Conservation (phyloP, 164 flowering plant species). For the Malania oleifera region DNA sequence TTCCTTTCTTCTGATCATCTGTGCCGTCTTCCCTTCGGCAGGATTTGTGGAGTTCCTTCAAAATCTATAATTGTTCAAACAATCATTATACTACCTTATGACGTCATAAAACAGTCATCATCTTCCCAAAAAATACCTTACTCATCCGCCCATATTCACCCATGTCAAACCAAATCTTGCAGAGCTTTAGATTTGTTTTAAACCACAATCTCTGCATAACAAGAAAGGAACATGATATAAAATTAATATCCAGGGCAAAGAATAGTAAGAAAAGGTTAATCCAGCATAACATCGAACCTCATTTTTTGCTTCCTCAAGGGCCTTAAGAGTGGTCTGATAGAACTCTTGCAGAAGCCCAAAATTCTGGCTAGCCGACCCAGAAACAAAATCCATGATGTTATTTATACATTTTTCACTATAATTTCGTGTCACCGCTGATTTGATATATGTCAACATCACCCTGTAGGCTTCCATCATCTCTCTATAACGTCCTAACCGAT, state of each 20-base stretch:
- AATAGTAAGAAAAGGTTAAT: background rate
- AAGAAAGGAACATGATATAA: slow-evolving; percentile 2
- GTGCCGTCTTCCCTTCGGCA: slow-evolving; percentile 97
- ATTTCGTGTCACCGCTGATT: slow-evolving; percentile 95
- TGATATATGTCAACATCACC: slow-evolving; percentile 93
- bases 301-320: slow-evolving; percentile 99
- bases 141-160: slow-evolving; percentile 99
- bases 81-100: background rate
- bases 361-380: slow-evolving; percentile 95
- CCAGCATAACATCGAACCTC: slow-evolving; percentile 48
- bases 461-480: slow-evolving; percentile 98
- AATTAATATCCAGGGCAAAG: background rate
- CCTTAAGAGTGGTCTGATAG: slow-evolving; percentile 89
- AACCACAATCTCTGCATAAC: slow-evolving; percentile 93
- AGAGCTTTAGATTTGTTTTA: slow-evolving; percentile 94
- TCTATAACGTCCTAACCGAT: slow-evolving; percentile 76
- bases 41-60: slow-evolving; percentile 97
- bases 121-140: slow-evolving; percentile 49
- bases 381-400: slow-evolving; percentile 96
- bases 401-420: slow-evolving; percentile 98
- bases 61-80: slow-evolving; percentile 39
- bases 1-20: slow-evolving; percentile 99
- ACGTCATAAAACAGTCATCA: background rate
- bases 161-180: slow-evolving; percentile 98
- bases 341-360: slow-evolving; percentile 86